Evolutionary conservation across 805 yeast genomes (phyloP).

Genomic region (Lachancea waltii): DNA sequence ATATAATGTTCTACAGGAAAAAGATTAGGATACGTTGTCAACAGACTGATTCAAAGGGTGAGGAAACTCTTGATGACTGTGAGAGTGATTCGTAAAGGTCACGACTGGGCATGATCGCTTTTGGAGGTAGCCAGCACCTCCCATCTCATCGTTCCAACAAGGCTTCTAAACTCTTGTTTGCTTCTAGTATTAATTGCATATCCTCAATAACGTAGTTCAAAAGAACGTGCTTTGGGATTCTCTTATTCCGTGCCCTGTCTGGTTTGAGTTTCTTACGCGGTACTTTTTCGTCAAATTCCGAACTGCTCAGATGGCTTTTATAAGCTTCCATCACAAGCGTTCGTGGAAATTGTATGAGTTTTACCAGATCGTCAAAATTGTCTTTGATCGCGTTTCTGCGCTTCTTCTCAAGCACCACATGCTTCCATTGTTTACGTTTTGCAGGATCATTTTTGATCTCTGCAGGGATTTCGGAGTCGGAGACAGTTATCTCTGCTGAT

Average conservation of each 20-base stretch:
- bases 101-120: too few relatives aligned
- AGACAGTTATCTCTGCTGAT: constrained; percentile 24
- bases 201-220: constrained; percentile 29
- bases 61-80: too few relatives aligned
- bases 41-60: too few relatives aligned
- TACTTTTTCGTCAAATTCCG: background rate
- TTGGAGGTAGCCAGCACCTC: background rate
- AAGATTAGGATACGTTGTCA: too few relatives aligned
- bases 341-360: constrained; percentile 20
- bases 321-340: constrained; percentile 1
- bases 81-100: too few relatives aligned
- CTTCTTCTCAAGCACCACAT: constrained; percentile 29
- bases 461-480: constrained; percentile 20
- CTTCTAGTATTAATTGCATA: constrained; percentile 21
- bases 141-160: background rate
- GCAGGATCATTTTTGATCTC: constrained; percentile 17
- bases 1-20: background rate
- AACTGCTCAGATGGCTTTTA: background rate
- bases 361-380: constrained; percentile 25
- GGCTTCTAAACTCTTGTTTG: constrained; percentile 25
- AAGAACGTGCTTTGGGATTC: constrained; percentile 31
- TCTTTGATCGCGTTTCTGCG: constrained; percentile 28
- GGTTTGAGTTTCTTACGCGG: constrained; percentile 5
- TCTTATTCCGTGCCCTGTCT: constrained; percentile 15
- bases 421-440: constrained; percentile 29